Evolutionary conservation across 768 basidiomycete species (phyloP).

Genomic region (Suillus decipiens): DNA sequence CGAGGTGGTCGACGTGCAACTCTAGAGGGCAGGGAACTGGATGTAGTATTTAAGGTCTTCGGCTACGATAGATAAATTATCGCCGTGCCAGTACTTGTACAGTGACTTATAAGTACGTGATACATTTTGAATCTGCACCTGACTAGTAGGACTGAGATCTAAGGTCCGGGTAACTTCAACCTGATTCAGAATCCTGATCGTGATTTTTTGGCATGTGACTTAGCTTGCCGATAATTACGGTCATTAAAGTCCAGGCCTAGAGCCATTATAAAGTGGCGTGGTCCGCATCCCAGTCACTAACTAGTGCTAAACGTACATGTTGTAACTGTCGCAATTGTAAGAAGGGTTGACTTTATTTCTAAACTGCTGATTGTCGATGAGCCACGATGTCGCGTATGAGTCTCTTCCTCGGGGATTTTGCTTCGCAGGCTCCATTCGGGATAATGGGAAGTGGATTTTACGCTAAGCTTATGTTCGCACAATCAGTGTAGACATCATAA

Average conservation of each 20-base stretch:
- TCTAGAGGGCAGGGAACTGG: conserved; percentile 3
- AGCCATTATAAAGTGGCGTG: neutral
- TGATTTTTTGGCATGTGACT: neutral
- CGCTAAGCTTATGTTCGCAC: neutral
- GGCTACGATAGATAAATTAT: conserved; percentile 22
- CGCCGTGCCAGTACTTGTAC: neutral
- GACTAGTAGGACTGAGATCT: neutral
- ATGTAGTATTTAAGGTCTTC: conserved; percentile 32
- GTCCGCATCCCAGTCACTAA: neutral
- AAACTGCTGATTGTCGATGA: conserved; percentile 30
- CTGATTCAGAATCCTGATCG: neutral
- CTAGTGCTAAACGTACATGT: neutral
- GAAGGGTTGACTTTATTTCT: neutral
- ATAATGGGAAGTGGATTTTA: neutral
- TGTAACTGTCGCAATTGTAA: neutral
- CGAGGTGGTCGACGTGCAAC: neutral
- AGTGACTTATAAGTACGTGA: neutral
- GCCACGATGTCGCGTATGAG: conserved; percentile 33
- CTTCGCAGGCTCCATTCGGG: neutral
- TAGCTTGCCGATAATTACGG: too few relatives aligned
- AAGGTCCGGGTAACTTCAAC: neutral
- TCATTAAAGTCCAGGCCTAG: too few relatives aligned
- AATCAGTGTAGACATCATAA: neutral
- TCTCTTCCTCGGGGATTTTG: conserved; percentile 30
- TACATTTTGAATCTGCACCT: neutral